Percentiles rank a stretch among this genome's conserved stretches.
Conservation (phyloP, 495 filamentous ascomycete species). For the Staphylotrichum longicolle region DNA sequence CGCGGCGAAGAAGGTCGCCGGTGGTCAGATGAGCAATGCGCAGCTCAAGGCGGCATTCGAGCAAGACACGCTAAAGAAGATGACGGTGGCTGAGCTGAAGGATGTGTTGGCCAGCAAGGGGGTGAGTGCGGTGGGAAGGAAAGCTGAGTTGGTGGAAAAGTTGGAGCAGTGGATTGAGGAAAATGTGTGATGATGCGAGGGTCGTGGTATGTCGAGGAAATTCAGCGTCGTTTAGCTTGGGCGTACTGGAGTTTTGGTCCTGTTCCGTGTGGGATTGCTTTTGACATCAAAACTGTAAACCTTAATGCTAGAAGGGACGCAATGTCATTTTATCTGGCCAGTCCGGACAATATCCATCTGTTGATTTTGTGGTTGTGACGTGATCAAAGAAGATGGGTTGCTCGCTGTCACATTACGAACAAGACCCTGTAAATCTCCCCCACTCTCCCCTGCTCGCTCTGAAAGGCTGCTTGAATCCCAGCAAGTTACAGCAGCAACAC, state of each 20-base stretch:
- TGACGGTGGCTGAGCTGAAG: conserved; percentile 70
- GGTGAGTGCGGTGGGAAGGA: conserved; percentile 64
- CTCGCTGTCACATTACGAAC: too few species aligned
- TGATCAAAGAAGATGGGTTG: too few species aligned
- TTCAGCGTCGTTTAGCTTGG: neutral
- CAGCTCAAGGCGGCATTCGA: conserved; percentile 59
- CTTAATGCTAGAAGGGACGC: neutral
- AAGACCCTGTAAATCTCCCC: too few species aligned
- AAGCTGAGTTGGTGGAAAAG: conserved; percentile 73
- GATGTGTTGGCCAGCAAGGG: conserved; percentile 62
- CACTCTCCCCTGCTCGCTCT: too few species aligned
- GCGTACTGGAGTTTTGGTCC: neutral
- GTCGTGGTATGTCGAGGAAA: neutral
- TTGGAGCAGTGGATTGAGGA: conserved; percentile 75
- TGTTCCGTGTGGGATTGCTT: neutral
- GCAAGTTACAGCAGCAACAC: too few species aligned
- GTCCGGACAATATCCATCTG: too few species aligned
- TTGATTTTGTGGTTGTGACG: too few species aligned
- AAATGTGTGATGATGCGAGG: conserved; percentile 33
- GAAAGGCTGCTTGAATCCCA: too few species aligned
- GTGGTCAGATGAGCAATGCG: conserved; percentile 48
- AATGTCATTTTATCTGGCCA: neutral
- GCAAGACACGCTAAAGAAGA: conserved; percentile 62
- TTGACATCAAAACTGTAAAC: neutral
- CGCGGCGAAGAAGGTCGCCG: conserved; percentile 24